Base-by-base conservation (phyloP, 2,329 filamentous ascomycete genomes). In the Hyphodiscus sp. region DNA sequence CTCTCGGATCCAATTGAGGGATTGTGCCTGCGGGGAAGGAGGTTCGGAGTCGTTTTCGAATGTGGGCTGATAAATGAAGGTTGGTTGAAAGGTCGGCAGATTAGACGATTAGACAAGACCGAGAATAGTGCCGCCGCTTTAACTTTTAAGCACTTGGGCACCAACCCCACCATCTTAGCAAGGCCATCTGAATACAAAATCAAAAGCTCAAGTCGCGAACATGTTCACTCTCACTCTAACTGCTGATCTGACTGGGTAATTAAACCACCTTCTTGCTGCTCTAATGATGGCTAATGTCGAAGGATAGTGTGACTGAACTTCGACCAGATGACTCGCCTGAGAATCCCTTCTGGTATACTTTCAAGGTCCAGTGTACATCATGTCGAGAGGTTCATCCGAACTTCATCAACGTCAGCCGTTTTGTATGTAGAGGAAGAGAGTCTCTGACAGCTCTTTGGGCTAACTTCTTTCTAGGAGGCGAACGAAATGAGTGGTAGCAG, bases 311-410 rank as follows among this genome's bases (percentile, higher is more conserved):
- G 56, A 96, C 91, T 56, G 87, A 94, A 66, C 83, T 99, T 62
- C 85, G 85, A 53, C 94, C 94, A 8, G 77, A 85, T 62, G 94
- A 99, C 70, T 90, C 85, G 7, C 76, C 85, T 63, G 88, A 89
- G 18, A 81, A 80, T 55, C 89, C 91, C 3, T 99, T 96, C 75
- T 95, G 87, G 80, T 99, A 96, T 75, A 96, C 89, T 49, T 97
- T 99, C 81, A 94, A 88, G 69, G 92, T 99, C 38, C 89, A 96
- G 76, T 99, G 94, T 74, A 96, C 90, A n/a, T 96, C 91, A 51
- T 99, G 94, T 72, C 85, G 91, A 56, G 94, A 99, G 71, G 85
- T 80, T 1, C 91, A 99, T 69, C 80, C 87, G 11, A 99, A 96
- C 64, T 85, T 82, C 74, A 83, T 99, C 50, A 86, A 85, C 53